A percentile compares a stretch with the other conserved stretches of the same genome.
Evolutionary conservation across 352 stramenopile species (phyloP).

Genomic region (Globisporangium camurandrum): DNA sequence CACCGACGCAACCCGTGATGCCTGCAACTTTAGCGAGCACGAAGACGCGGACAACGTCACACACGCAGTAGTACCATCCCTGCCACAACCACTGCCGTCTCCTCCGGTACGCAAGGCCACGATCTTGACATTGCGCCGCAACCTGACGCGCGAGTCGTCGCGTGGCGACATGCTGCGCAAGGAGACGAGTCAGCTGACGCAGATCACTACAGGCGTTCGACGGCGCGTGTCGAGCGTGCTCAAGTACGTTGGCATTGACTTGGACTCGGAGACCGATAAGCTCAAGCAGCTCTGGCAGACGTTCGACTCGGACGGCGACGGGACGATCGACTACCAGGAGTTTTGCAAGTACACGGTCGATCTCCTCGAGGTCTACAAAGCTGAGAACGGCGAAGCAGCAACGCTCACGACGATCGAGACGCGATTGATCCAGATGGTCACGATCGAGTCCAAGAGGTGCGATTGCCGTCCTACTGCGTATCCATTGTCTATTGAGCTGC

Average conservation of each 20-base stretch:
- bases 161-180: constrained; percentile 11
- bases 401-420: constrained; percentile 20
- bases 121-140: neutral
- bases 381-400: constrained; percentile 16
- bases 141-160: neutral
- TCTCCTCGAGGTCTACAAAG: constrained; percentile 23
- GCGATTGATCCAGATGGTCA: constrained; percentile 30
- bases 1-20: neutral
- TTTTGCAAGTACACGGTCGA: constrained; percentile 38
- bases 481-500: too few relatives aligned
- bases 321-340: constrained; percentile 35
- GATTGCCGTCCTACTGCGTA: neutral
- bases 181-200: constrained; percentile 7
- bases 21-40: neutral
- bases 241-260: constrained; percentile 25
- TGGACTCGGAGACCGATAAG: constrained; percentile 23
- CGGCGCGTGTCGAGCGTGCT: constrained; percentile 20
- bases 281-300: constrained; percentile 30
- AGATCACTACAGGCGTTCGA: constrained; percentile 12
- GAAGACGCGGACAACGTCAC: neutral
- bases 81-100: neutral
- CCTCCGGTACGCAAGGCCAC: too few relatives aligned
- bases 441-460: constrained; percentile 21
- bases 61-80: neutral
- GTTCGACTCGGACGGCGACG: constrained; percentile 33